Evolutionary conservation across 2,329 filamentous ascomycete species (phyloP).

Genomic region (Amesomyces nigricolor): DNA sequence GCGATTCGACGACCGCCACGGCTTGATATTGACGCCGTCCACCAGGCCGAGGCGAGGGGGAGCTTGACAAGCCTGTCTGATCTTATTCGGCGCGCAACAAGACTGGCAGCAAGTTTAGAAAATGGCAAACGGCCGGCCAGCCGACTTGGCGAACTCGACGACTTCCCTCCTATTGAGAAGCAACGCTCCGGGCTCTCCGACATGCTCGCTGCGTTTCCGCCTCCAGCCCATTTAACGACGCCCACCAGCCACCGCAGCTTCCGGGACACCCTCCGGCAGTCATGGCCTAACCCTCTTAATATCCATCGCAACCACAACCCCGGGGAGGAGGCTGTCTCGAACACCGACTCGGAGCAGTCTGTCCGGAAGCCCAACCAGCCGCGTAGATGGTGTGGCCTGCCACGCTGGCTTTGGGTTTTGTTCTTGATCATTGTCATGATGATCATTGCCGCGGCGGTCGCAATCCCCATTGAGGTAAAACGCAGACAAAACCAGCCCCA

Average conservation of each 20-base stretch:
- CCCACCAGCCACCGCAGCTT: constrained; percentile 33
- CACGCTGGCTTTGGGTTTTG: constrained; percentile 70
- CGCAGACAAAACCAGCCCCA: constrained; percentile 28
- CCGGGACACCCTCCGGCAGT: constrained; percentile 42
- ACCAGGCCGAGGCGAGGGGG: constrained; percentile 74
- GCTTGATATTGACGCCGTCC: constrained; percentile 76
- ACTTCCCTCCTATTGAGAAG: constrained; percentile 43
- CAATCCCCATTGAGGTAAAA: constrained; percentile 61
- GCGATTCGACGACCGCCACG: constrained; percentile 62
- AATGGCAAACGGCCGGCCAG: constrained; percentile 64
- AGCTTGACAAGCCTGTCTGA: constrained; percentile 91
- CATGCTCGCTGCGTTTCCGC: constrained; percentile 61
- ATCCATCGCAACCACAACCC: constrained; percentile 26
- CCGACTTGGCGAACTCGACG: constrained; percentile 48
- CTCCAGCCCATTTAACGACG: constrained; percentile 48
- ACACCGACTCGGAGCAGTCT: constrained; percentile 11
- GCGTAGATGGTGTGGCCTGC: constrained; percentile 77
- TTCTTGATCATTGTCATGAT: constrained; percentile 59
- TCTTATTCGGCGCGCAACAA: constrained; percentile 81
- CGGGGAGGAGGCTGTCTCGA: constrained; percentile 14
- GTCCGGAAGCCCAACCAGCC: constrained; percentile 31
- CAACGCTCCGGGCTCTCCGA: constrained; percentile 53
- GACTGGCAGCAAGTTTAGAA: constrained; percentile 81
- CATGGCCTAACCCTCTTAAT: constrained; percentile 45
- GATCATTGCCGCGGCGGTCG: constrained; percentile 72